phyloP scores from a whole-genome alignment of 352 stramenopile species.

The Phytophthora pistaciae region DNA sequence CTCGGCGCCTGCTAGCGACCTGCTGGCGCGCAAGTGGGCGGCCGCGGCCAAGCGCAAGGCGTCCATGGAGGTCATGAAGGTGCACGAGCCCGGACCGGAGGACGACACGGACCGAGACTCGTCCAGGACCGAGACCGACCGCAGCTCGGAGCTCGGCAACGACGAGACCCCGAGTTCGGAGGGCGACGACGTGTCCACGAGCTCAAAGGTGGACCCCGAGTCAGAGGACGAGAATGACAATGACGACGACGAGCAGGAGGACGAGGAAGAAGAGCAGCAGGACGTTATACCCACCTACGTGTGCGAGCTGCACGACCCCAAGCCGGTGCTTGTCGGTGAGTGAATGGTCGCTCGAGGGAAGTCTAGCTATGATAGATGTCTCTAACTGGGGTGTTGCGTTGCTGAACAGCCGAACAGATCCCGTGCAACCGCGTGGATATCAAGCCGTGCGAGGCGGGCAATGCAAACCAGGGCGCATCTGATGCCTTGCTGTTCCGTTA shows the following conservation, averaged over 20 bases:
- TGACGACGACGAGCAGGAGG: conserved; percentile 40
- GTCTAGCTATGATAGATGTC: conserved; percentile 1
- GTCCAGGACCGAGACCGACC: conserved; percentile 52
- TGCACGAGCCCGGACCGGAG: conserved; percentile 34
- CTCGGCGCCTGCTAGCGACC: conserved; percentile 41
- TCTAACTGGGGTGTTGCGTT: conserved; percentile 13
- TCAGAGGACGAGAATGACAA: conserved; percentile 31
- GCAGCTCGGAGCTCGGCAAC: conserved; percentile 46
- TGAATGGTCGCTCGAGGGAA: neutral
- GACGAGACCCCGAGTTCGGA: conserved; percentile 42
- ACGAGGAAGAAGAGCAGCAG: conserved; percentile 22
- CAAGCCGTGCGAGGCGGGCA: conserved; percentile 38
- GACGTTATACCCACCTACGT: conserved; percentile 70
- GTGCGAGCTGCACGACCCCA: conserved; percentile 81
- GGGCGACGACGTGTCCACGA: conserved; percentile 31
- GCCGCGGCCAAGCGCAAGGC: conserved; percentile 47
- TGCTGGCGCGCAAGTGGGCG: conserved; percentile 57
- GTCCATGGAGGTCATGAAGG: conserved; percentile 36
- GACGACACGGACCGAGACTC: conserved; percentile 32
- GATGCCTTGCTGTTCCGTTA: conserved; percentile 57
- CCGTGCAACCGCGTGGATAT: conserved; percentile 70
- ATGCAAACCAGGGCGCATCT: conserved; percentile 2
- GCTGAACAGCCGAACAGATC: conserved; percentile 66
- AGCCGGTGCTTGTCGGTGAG: conserved; percentile 72
- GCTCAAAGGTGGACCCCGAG: conserved; percentile 40